A percentile compares a stretch with the other conserved stretches of the same genome.
Evolutionary conservation across 2,329 filamentous ascomycete species (phyloP).

Genomic region (Colletotrichum brevisporum): DNA sequence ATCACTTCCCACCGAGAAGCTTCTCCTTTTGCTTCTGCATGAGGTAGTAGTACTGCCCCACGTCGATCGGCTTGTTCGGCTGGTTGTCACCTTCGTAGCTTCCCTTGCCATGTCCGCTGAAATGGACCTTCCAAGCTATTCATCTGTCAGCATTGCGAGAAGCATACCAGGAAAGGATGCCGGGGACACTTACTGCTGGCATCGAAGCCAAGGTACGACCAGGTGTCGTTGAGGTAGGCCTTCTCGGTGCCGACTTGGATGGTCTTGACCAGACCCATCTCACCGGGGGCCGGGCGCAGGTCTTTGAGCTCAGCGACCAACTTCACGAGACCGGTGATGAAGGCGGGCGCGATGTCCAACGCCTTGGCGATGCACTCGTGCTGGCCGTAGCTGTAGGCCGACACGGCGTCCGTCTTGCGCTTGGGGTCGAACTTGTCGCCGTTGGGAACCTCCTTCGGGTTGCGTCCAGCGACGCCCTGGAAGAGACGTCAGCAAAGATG

Average conservation of each 20-base stretch:
- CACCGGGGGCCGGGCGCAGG: conserved; percentile 46
- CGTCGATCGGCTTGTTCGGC: conserved; percentile 29
- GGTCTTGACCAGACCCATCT: conserved; percentile 61
- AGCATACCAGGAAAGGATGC: rapidly evolving
- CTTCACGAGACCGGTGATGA: conserved; percentile 58
- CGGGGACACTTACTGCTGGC: conserved; percentile 58
- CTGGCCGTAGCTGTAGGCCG: conserved; percentile 60
- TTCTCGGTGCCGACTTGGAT: conserved; percentile 56
- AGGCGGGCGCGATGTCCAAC: conserved; percentile 54
- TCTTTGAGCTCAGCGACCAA: conserved; percentile 57
- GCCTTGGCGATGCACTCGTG: conserved; percentile 61
- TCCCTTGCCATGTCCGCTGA: conserved; percentile 54
- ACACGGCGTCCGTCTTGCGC: conserved; percentile 56
- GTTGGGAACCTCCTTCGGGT: conserved; percentile 53
- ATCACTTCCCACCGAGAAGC: neutral
- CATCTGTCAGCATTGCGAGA: conserved; percentile 43
- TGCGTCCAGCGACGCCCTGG: conserved; percentile 56
- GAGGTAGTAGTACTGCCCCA: conserved; percentile 53
- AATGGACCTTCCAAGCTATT: conserved; percentile 55
- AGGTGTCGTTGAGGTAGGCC: conserved; percentile 63
- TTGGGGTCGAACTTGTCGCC: conserved; percentile 58
- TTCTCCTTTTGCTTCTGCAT: conserved; percentile 52
- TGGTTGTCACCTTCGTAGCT: conserved; percentile 48
- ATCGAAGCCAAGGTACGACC: conserved; percentile 61
- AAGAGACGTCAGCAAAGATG: neutral